Evolutionary conservation across 192 early-diverging fungal genomes (phyloP), one percentile per base, ranked within the genome.

Genomic region (Coemansia sp.): DNA sequence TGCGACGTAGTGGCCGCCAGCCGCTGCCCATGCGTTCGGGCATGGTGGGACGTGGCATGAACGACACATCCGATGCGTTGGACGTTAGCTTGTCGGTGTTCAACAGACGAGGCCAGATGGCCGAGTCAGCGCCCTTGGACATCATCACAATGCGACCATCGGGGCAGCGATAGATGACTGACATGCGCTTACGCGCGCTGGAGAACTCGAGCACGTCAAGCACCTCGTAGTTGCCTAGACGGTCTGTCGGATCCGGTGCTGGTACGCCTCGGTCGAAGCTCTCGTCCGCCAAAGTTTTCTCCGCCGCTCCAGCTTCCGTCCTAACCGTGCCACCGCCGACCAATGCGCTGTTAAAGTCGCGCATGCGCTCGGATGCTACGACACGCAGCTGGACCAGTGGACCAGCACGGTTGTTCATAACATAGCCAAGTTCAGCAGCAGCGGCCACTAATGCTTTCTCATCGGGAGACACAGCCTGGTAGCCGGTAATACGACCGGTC

Each of bases 121-220:
- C 87, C 8, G 92, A 92, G 67, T 96, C 93, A 2, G 93, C 93
- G 23, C 94, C 94, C 80, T 96, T 95, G 71, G 87, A 89, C 65
- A 91, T 85, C 45, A 96, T 67, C 11, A 85, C 81, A 48, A 94
- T 92, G 19, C 79, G 81, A 9, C 87, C 88, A 56, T 89, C 84
- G 5, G 89, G 83, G 53, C 84, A 82, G 24, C 84, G 77, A 52
- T 89, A 81, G 30, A 96, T 80, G 8, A 91, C 83, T 0, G 86
- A 89, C 94, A 95, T 95, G 33, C 94, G 85, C 63, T 96, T 96
- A 18, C 94, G 84, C 47, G 88, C 87, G 47, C 84, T 87, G 0
- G 86, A 86, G 67, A 96, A 96, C 60, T 96, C 94, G 23, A 96
- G 69, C 8, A 88, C 71, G 59, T 88, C 84, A 34, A 95, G 75